Percentiles rank a stretch among this genome's conserved stretches.
These are phyloP conservation scores for Laburnicola sp. DNA, from an alignment of 2,329 filamentous ascomycete species.

Conservation along the genomic window DNA sequence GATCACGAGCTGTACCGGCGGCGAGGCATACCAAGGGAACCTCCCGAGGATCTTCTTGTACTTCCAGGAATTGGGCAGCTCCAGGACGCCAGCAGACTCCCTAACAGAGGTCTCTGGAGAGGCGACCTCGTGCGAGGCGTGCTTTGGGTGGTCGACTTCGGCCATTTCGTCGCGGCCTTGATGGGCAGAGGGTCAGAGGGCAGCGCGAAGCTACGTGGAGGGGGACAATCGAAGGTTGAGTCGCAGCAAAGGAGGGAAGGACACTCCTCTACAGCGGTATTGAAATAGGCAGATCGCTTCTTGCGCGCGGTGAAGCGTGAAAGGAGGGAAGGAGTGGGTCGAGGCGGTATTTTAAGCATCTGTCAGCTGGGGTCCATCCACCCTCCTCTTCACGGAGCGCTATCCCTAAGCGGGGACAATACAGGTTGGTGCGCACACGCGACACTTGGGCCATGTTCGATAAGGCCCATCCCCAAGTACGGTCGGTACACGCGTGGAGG, in stretches of 20 bases:
- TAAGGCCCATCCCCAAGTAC: conserved; percentile 14
- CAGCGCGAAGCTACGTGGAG: not conserved
- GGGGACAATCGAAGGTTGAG: no score
- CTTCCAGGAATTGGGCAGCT: conserved; percentile 52
- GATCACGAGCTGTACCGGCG: conserved; percentile 53
- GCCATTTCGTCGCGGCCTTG: conserved; percentile 8
- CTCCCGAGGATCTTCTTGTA: conserved; percentile 51
- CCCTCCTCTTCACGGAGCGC: conserved; percentile 15
- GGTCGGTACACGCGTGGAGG: conserved; percentile 5
- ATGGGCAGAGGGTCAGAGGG: not conserved
- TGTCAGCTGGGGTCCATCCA: conserved; percentile 29
- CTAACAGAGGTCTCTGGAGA: conserved; percentile 35
- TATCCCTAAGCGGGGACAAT: conserved; percentile 20
- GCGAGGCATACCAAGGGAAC: conserved; percentile 55
- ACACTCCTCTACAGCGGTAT: not conserved
- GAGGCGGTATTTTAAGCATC: conserved; percentile 30
- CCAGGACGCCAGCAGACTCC: conserved; percentile 36
- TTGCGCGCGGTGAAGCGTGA: conserved; percentile 18
- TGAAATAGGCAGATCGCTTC: conserved; percentile 8
- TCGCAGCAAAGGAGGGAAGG: not conserved
- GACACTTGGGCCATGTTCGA: conserved; percentile 27
- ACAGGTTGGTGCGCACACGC: conserved; percentile 31
- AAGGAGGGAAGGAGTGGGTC: conserved; percentile 26
- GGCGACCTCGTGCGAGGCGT: conserved; percentile 31
- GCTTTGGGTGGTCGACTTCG: conserved; percentile 35